A percentile compares a stretch with the other conserved stretches of the same genome.
Evolutionary conservation across 495 filamentous ascomycete genomes (phyloP).

Genomic region (Hapsidospora chrysogenum): DNA sequence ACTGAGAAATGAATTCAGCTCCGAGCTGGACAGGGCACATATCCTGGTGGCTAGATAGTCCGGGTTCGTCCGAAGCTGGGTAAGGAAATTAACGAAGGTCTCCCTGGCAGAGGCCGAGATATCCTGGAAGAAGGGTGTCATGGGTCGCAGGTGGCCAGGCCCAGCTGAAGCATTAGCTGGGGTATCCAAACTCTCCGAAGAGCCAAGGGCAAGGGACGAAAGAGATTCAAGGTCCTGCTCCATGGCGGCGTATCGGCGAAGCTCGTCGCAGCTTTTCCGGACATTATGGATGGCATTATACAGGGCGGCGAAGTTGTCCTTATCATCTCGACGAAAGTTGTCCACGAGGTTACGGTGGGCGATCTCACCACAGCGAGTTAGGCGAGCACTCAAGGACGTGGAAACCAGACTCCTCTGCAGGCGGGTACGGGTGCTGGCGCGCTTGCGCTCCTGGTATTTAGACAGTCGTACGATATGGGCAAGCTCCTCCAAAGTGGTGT

Average conservation of each 20-base stretch:
- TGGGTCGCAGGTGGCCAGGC: constrained; percentile 14
- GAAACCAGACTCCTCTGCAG: constrained; percentile 52
- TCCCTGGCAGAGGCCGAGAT: constrained; percentile 60
- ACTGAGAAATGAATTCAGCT: constrained; percentile 56
- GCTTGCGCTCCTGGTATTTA: constrained; percentile 58
- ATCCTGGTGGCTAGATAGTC: constrained; percentile 75
- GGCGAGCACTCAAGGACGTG: constrained; percentile 62
- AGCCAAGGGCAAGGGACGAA: constrained; percentile 24
- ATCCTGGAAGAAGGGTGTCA: constrained; percentile 63
- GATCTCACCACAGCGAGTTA: constrained; percentile 60
- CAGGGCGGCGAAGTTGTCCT: constrained; percentile 67
- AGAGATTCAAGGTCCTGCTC: constrained; percentile 47
- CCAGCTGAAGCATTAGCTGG: constrained; percentile 13
- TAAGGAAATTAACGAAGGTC: constrained; percentile 62
- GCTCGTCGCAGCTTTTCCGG: constrained; percentile 65
- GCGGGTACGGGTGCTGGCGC: constrained; percentile 45
- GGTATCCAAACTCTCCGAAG: constrained; percentile 26
- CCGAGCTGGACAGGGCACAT: constrained; percentile 48
- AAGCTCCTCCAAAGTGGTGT: constrained; percentile 53
- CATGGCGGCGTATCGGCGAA: constrained; percentile 46
- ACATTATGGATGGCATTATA: constrained; percentile 85
- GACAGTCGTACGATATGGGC: constrained; percentile 53
- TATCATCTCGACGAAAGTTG: constrained; percentile 76
- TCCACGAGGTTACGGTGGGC: constrained; percentile 76
- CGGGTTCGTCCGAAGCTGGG: constrained; percentile 65